Conservation (phyloP, 1,284 basidiomycete species). For the Coniferiporia sulphurascens region DNA sequence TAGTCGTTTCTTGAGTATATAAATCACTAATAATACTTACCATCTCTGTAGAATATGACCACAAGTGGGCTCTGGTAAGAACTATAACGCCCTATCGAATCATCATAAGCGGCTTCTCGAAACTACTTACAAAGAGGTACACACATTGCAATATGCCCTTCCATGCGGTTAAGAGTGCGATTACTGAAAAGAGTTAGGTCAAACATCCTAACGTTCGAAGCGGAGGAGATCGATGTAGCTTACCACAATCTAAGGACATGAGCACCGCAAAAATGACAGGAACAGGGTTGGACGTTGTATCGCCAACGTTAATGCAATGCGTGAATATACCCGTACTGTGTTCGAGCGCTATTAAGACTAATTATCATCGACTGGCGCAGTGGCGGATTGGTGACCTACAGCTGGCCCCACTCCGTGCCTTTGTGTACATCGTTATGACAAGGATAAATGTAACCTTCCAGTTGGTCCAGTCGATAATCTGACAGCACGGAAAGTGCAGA, state of each 20-base stretch:
- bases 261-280: neutral
- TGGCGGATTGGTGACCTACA: neutral
- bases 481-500: neutral
- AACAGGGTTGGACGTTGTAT: neutral
- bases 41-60: conserved; percentile 2
- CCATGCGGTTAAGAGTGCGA: neutral
- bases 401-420: neutral
- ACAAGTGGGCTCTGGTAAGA: neutral
- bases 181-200: neutral
- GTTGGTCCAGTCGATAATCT: neutral
- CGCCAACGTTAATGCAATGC: neutral
- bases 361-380: neutral
- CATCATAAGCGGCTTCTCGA: neutral
- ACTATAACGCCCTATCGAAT: neutral
- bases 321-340: neutral
- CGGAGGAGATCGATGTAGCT: neutral
- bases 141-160: neutral
- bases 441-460: neutral
- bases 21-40: neutral
- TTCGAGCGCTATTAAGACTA: neutral
- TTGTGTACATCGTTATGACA: neutral
- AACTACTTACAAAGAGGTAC: neutral
- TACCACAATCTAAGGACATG: neutral
- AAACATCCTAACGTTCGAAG: no score
- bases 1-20: neutral